These are phyloP conservation scores for Pichia occidentalis DNA, from an alignment of 805 yeast genomes.

Conservation along the genomic window DNA sequence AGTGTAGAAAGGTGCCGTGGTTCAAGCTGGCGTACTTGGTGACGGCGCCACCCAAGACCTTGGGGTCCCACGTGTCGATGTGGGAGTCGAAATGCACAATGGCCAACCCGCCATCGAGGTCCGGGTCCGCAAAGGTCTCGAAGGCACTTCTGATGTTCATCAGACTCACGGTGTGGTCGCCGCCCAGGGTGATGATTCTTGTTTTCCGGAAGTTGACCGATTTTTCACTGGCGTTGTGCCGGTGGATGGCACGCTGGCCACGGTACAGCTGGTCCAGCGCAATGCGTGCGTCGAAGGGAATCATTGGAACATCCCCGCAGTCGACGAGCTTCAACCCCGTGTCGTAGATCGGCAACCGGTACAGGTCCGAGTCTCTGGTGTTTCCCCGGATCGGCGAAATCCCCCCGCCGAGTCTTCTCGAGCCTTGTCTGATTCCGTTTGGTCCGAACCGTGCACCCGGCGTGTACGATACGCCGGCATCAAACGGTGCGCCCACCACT, in stretches of 20 bases:
- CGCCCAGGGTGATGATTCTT: slow-evolving; percentile 49
- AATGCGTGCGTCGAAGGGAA: slow-evolving; percentile 52
- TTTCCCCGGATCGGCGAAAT: slow-evolving; percentile 35
- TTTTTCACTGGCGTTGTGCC: slow-evolving; percentile 24
- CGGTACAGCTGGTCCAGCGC: slow-evolving; percentile 52
- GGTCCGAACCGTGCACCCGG: slow-evolving; percentile 61
- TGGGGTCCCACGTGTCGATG: slow-evolving; percentile 67
- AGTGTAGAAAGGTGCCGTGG: slow-evolving; percentile 66
- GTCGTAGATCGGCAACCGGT: slow-evolving; percentile 38
- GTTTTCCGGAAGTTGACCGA: slow-evolving; percentile 20
- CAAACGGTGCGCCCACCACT: slow-evolving; percentile 54
- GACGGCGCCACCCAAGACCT: slow-evolving; percentile 55
- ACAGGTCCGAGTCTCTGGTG: slow-evolving; percentile 30
- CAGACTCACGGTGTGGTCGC: slow-evolving; percentile 53
- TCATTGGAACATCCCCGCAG: slow-evolving; percentile 57
- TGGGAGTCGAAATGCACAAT: slow-evolving; percentile 65
- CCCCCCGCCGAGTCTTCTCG: slow-evolving; percentile 41
- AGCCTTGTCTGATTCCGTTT: slow-evolving; percentile 37
- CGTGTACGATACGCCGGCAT: slow-evolving; percentile 47
- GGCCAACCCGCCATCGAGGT: slow-evolving; percentile 39
- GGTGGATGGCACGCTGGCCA: slow-evolving; percentile 43
- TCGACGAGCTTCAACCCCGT: slow-evolving; percentile 38
- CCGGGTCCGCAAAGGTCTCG: slow-evolving; percentile 41
- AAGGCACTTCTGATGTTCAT: slow-evolving; percentile 46
- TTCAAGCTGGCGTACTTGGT: slow-evolving; percentile 48